These are phyloP conservation scores for Harringtonia aguacate DNA, from an alignment of 2,329 filamentous ascomycete genomes.

Conservation along the genomic window DNA sequence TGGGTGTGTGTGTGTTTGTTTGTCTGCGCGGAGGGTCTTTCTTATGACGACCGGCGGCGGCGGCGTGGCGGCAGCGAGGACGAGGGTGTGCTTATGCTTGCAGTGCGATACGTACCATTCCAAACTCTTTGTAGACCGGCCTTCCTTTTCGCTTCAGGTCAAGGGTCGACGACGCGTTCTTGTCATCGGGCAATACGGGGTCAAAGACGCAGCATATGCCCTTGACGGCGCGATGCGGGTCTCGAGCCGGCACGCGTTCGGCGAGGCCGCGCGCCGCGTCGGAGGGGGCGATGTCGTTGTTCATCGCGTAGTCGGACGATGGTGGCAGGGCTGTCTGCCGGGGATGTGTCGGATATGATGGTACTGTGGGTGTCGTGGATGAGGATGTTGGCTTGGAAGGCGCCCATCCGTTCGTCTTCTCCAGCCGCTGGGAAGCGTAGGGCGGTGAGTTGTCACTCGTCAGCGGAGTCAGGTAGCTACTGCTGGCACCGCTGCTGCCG, in stretches of 20 bases:
- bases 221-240: slow-evolving; percentile 40
- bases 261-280: slow-evolving; percentile 5
- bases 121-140: slow-evolving; percentile 52
- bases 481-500: slow-evolving; percentile 26
- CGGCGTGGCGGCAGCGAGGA: not conserved
- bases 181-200: slow-evolving; percentile 37
- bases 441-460: slow-evolving; percentile 42
- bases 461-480: slow-evolving; percentile 39
- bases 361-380: slow-evolving; percentile 34
- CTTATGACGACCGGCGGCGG: not conserved
- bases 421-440: slow-evolving; percentile 10
- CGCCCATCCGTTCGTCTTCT: not conserved
- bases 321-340: not conserved
- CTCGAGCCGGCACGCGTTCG: slow-evolving; percentile 44
- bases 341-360: slow-evolving; percentile 41
- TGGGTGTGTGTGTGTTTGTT: not conserved
- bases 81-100: slow-evolving; percentile 23
- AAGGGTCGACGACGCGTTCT: slow-evolving; percentile 31
- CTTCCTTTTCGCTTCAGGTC: slow-evolving; percentile 44
- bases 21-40: not conserved
- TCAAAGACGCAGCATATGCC: slow-evolving; percentile 52
- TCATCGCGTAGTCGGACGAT: slow-evolving; percentile 4
- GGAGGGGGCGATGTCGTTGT: slow-evolving; percentile 17
- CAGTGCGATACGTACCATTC: slow-evolving; percentile 46
- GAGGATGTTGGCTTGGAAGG: not conserved